A percentile compares a stretch with the other conserved stretches of the same genome.
phyloP scores from a whole-genome alignment of 1,284 basidiomycete genomes.

The Ganoderma leucocontextum region DNA sequence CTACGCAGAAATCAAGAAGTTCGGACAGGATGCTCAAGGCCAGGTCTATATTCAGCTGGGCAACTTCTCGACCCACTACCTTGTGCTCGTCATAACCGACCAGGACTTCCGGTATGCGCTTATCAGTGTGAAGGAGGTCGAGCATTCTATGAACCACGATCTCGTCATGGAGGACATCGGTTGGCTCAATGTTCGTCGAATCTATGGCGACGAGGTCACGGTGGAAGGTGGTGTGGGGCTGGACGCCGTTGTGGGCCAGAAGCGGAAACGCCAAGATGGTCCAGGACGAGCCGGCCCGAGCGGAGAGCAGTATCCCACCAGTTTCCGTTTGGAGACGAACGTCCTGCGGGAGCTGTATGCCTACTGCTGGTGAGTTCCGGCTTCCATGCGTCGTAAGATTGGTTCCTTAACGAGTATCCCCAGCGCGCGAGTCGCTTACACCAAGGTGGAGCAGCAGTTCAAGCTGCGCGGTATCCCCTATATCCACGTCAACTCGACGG shows the following conservation, averaged over 20 bases:
- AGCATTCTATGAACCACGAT: slow-evolving; percentile 58
- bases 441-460: slow-evolving; percentile 88
- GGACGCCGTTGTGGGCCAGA: slow-evolving; percentile 38
- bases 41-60: slow-evolving; percentile 75
- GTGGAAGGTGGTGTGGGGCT: slow-evolving; percentile 26
- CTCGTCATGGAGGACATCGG: slow-evolving; percentile 79
- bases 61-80: slow-evolving; percentile 75
- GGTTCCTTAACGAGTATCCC: slow-evolving; percentile 7
- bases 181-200: slow-evolving; percentile 75
- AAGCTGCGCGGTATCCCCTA: slow-evolving; percentile 84
- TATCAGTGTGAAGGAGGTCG: slow-evolving; percentile 64
- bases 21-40: slow-evolving; percentile 64
- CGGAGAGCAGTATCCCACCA: slow-evolving; percentile 41
- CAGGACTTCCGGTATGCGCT: slow-evolving; percentile 80
- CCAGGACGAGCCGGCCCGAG: slow-evolving; percentile 20
- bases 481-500: slow-evolving; percentile 73
- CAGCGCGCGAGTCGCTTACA: slow-evolving; percentile 91
- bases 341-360: slow-evolving; percentile 78
- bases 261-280: slow-evolving; percentile 47
- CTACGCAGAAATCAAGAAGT: slow-evolving; percentile 63
- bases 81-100: slow-evolving; percentile 81
- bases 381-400: background rate
- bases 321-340: slow-evolving; percentile 75
- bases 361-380: slow-evolving; percentile 73
- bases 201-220: slow-evolving; percentile 54